phyloP scores from a whole-genome alignment of 192 early-diverging fungal species.

The Mycoemilia scoparia region DNA sequence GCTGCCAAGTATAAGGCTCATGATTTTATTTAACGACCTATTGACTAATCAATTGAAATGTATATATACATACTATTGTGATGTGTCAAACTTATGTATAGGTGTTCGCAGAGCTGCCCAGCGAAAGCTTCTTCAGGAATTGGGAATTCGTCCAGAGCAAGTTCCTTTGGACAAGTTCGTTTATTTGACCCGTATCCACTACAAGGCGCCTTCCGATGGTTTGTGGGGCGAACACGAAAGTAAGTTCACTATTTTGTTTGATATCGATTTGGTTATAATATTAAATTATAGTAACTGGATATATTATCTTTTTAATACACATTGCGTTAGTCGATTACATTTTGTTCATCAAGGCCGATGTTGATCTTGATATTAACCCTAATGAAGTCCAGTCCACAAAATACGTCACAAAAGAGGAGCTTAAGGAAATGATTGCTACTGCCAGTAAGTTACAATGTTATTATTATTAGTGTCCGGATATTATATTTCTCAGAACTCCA shows the following conservation, averaged over 20 bases:
- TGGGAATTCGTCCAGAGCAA: conserved; percentile 65
- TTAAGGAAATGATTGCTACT: conserved; percentile 48
- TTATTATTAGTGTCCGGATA: too few species aligned
- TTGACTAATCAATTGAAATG: too few species aligned
- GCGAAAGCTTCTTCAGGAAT: conserved; percentile 88
- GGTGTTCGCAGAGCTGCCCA: conserved; percentile 78
- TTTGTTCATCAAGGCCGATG: conserved; percentile 63
- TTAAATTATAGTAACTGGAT: conserved; percentile 9
- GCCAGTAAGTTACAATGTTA: conserved; percentile 30
- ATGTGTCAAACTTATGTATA: too few species aligned
- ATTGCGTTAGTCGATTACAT: conserved; percentile 99
- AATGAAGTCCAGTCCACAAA: conserved; percentile 77
- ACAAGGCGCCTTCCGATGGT: conserved; percentile 85
- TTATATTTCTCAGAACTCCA: too few species aligned
- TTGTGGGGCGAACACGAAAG: conserved; percentile 98
- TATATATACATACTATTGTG: too few species aligned
- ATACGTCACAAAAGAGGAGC: conserved; percentile 72
- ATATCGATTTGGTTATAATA: conserved; percentile 15
- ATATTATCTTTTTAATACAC: conserved; percentile 11
- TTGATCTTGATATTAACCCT: conserved; percentile 54
- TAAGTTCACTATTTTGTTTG: too few species aligned
- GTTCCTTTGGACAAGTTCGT: conserved; percentile 68
- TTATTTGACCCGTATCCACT: conserved; percentile 91
- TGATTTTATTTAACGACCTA: too few species aligned
- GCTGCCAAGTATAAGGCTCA: too few species aligned